Conservation (phyloP, 2,329 filamentous ascomycete genomes). For the Lachnellula suecica region DNA sequence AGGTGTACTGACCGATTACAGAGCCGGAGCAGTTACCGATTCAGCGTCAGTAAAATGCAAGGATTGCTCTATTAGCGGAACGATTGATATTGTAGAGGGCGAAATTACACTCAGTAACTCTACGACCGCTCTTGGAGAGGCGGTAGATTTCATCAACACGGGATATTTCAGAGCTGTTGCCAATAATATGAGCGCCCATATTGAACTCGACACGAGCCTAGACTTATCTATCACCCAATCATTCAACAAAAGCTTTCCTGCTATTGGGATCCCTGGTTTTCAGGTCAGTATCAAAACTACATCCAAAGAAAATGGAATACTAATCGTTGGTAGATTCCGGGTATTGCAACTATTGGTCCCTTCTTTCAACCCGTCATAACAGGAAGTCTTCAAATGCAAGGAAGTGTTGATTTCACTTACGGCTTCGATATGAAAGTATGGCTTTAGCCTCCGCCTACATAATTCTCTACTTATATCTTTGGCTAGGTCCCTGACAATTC, state of each 20-base stretch:
- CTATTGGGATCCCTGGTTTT: conserved; percentile 11
- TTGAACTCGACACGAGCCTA: conserved; percentile 7
- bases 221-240: not conserved
- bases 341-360: conserved; percentile 11
- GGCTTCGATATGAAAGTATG: conserved; percentile 11
- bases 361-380: conserved; percentile 7
- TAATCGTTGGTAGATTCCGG: conserved; percentile 6
- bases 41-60: conserved; percentile 8
- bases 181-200: conserved; percentile 10
- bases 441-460: not conserved
- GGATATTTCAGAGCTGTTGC: conserved; percentile 11
- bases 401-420: conserved; percentile 5
- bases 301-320: not conserved
- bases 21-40: not conserved
- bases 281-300: conserved; percentile 1
- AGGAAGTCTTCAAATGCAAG: conserved; percentile 3
- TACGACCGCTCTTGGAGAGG: not conserved
- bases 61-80: conserved; percentile 7
- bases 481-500: conserved; percentile 12
- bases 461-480: not conserved
- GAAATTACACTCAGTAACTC: conserved; percentile 9
- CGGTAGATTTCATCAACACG: conserved; percentile 6
- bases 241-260: conserved; percentile 5
- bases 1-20: not conserved
- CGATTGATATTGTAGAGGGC: conserved; percentile 9